Conservation (phyloP, 2,329 filamentous ascomycete genomes). For the Arthrobotrys pseudoclavata region DNA sequence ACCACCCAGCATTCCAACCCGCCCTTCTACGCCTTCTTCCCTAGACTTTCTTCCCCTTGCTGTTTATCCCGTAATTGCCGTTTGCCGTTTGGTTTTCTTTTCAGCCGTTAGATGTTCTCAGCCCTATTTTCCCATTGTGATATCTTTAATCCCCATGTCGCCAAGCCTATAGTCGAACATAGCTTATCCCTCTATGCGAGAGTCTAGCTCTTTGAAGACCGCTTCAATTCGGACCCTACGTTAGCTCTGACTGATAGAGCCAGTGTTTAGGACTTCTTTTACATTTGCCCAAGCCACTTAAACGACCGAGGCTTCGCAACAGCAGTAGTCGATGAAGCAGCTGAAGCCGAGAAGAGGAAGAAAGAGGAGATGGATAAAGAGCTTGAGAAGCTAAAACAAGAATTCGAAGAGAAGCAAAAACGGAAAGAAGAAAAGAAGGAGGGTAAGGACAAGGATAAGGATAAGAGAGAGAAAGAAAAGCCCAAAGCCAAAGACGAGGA, state of each 20-base stretch:
- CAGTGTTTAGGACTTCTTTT: constrained; percentile 82
- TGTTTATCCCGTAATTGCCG: neutral
- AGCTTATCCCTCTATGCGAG: constrained; percentile 37
- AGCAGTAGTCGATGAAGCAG: constrained; percentile 74
- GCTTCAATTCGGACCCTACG: constrained; percentile 26
- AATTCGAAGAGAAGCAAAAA: constrained; percentile 82
- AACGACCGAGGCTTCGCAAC: constrained; percentile 85
- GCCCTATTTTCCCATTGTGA: constrained; percentile 44
- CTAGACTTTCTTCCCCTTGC: neutral
- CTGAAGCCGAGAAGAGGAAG: constrained; percentile 71
- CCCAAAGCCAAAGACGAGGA: constrained; percentile 68
- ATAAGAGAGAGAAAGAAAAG: constrained; percentile 71
- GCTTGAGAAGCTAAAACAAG: constrained; percentile 75
- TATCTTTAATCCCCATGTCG: constrained; percentile 39
- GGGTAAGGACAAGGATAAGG: constrained; percentile 76
- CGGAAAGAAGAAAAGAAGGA: constrained; percentile 70
- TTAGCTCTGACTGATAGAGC: constrained; percentile 43
- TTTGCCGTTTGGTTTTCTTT: constrained; percentile 12
- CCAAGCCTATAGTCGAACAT: constrained; percentile 32
- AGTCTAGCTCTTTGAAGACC: constrained; percentile 32
- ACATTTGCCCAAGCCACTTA: constrained; percentile 85
- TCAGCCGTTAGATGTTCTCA: constrained; percentile 42
- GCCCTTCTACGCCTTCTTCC: constrained; percentile 10
- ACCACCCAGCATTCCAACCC: constrained; percentile 12
- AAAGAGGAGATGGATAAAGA: constrained; percentile 77